A percentile compares a stretch with the other conserved stretches of the same genome.
Evolutionary conservation across 192 early-diverging fungal species (phyloP).

Genomic region (Gamsiella multidivaricata): DNA sequence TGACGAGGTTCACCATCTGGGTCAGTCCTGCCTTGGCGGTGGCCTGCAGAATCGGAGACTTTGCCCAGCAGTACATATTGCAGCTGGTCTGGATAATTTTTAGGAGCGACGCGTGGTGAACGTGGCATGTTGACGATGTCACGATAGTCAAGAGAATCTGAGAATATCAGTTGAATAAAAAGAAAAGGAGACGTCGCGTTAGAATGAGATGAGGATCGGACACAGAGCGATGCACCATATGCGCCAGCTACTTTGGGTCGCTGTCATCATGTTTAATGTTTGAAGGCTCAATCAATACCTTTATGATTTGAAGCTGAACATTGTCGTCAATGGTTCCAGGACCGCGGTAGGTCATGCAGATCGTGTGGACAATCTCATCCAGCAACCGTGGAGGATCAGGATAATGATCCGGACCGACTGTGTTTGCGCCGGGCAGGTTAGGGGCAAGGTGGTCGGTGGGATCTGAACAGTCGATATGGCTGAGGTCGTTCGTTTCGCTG

Average conservation of each 20-base stretch:
- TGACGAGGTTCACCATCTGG: conserved; percentile 59
- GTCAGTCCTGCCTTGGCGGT: conserved; percentile 61
- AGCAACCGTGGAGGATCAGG: conserved; percentile 54
- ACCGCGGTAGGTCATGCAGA: conserved; percentile 57
- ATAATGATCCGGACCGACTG: conserved; percentile 47
- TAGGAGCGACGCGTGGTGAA: conserved; percentile 55
- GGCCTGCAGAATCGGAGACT: conserved; percentile 53
- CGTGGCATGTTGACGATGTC: conserved; percentile 54
- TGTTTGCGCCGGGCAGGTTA: conserved; percentile 47
- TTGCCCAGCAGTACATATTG: conserved; percentile 60
- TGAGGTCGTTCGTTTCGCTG: conserved; percentile 55
- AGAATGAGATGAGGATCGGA: too few species aligned
- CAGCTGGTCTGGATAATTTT: conserved; percentile 61
- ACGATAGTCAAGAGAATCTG: conserved; percentile 56
- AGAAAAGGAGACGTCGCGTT: too few species aligned
- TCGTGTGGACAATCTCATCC: conserved; percentile 60
- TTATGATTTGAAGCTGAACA: conserved; percentile 58
- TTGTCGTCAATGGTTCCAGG: conserved; percentile 52
- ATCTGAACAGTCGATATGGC: conserved; percentile 46
- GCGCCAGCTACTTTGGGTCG: too few species aligned
- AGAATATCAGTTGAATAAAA: background rate
- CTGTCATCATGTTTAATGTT: too few species aligned
- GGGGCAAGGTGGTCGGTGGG: conserved; percentile 53
- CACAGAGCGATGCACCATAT: background rate
- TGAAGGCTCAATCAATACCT: conserved; percentile 29